Percentiles rank a stretch among this genome's conserved stretches.
phyloP scores from a whole-genome alignment of 2,329 filamentous ascomycete genomes.

The Penicillium psychrosexuale region DNA sequence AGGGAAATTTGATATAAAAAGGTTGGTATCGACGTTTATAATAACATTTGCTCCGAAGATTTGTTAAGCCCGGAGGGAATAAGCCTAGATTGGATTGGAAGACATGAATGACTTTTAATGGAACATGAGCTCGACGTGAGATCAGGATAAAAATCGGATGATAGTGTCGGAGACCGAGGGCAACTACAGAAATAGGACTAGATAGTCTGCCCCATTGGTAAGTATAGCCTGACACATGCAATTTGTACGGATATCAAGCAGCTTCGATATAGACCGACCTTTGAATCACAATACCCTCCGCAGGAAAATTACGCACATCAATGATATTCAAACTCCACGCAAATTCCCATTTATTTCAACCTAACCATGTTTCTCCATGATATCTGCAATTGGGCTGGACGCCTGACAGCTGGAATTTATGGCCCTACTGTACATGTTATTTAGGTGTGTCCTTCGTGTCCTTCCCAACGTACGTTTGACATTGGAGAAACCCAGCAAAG shows the following conservation, averaged over 20 bases:
- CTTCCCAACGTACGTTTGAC: conserved; percentile 16
- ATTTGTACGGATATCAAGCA: not conserved
- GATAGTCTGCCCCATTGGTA: too few relatives aligned
- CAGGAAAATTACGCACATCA: too few relatives aligned
- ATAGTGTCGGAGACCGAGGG: not conserved
- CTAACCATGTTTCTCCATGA: not conserved
- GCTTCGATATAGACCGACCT: not conserved
- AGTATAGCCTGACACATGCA: not conserved
- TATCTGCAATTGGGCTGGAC: not conserved
- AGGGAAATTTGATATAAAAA: not conserved
- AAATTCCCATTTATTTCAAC: not conserved
- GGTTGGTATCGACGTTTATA: not conserved
- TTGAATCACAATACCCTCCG: too few relatives aligned
- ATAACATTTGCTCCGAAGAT: not conserved
- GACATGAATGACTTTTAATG: not conserved
- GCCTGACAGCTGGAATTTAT: not conserved
- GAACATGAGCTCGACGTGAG: not conserved
- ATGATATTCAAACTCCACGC: not conserved
- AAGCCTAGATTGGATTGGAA: not conserved
- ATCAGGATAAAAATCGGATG: not conserved
- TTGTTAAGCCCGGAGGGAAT: not conserved
- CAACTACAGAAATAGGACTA: too few relatives aligned
- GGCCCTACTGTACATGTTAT: not conserved
- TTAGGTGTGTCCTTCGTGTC: not conserved
- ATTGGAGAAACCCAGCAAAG: conserved; percentile 34